These are phyloP conservation scores for Boletus huronensis DNA, from an alignment of 768 basidiomycete species.

Conservation along the genomic window DNA sequence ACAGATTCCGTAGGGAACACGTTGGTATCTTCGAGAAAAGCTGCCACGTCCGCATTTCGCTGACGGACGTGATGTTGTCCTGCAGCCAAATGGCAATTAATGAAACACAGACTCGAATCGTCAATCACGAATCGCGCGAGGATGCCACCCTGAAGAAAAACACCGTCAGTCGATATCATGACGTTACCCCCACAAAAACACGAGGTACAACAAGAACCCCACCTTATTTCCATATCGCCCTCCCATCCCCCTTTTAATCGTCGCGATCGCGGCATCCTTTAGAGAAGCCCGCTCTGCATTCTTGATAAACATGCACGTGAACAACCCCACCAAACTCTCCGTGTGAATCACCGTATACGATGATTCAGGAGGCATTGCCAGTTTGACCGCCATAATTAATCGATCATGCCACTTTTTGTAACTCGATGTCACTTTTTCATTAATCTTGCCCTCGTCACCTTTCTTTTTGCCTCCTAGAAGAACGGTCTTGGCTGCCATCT, in stretches of 20 bases:
- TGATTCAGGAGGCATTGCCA: constrained; percentile 67
- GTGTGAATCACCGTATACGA: constrained; percentile 80
- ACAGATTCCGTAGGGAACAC: constrained; percentile 54
- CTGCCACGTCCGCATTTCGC: constrained; percentile 84
- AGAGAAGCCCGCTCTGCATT: constrained; percentile 55
- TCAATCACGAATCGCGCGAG: constrained; percentile 87
- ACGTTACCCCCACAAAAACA: neutral
- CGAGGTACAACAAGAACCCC: constrained; percentile 12
- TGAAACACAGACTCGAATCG: constrained; percentile 89
- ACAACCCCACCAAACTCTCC: constrained; percentile 88
- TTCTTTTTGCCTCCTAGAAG: constrained; percentile 72
- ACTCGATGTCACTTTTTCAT: constrained; percentile 80
- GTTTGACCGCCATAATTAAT: constrained; percentile 65
- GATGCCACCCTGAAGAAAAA: constrained; percentile 70
- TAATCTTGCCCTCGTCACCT: constrained; percentile 45
- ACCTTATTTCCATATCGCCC: constrained; percentile 97
- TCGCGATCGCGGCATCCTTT: constrained; percentile 69
- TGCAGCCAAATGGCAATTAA: constrained; percentile 97
- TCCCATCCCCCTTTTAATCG: constrained; percentile 89
- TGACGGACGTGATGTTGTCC: constrained; percentile 81
- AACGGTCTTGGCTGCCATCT: constrained; percentile 89
- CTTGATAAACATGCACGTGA: constrained; percentile 73
- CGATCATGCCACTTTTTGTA: constrained; percentile 91
- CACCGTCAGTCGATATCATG: neutral
- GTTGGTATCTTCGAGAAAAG: constrained; percentile 78